Base-by-base conservation (phyloP, 2,329 filamentous ascomycete species). In the Hypoxylon rubiginosum region DNA sequence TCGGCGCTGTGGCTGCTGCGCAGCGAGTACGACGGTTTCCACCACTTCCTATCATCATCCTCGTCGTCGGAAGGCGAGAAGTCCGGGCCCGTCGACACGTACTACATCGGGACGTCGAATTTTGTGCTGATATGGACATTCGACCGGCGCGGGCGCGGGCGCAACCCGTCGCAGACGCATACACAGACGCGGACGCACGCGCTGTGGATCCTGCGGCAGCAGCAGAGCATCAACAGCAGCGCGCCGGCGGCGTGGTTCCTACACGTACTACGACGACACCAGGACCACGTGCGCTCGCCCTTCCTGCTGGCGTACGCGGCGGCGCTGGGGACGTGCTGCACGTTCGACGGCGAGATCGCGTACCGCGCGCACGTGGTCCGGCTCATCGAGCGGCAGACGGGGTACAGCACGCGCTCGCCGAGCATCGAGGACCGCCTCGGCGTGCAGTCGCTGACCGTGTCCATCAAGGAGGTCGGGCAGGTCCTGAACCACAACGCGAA, bases 61-160 rank as follows among this genome's bases (percentile, higher is more conserved):
- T 15, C 48, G 6, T 8, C 39, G 15, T 8, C 36, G 8, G 41
- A 21, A 13, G 8, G 9, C 9, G 5, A 30, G 51, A 45, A 49
- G n/a, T n/a, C 26, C 4, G 39, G 39, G n/a, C 19, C 17, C 28
- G 39, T 64, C 32, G 62, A 69, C 52, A 74, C 72, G 5, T 69
- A 67, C 32, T 74, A 69, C 51, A 41, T 74, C 39, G 73, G 72
- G 24, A 71, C 67, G 9, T 69, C 73, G 2, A 68, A 61, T 39
- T 74, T 72, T 36, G 71, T 68, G 17, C 60, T 74, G 13, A 56
- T 72, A n/a, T 75, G 73, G 73, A 73, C 73, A 3, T 75, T 72
- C 32, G 64, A 74, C 46, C 61, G 57, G 17, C 62, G 46, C 0
- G 65, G 39, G 1, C 45, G 4, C 9, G 9, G 9, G 8, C 9